phyloP scores from a whole-genome alignment of 2,329 filamentous ascomycete genomes.

The Neopestalotiopsis clavispora region DNA sequence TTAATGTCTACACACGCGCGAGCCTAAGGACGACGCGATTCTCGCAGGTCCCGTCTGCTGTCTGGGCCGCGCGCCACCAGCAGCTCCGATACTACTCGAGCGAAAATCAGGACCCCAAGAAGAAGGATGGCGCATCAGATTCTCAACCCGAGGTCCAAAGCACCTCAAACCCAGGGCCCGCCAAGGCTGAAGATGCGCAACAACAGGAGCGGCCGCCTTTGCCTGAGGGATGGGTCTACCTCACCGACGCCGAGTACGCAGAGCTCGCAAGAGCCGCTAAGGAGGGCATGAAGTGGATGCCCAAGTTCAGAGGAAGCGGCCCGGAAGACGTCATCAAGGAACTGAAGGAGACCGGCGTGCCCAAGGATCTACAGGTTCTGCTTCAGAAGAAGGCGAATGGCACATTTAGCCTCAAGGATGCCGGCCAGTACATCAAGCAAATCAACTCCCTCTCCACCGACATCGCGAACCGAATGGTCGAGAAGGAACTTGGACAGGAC shows the following conservation, averaged over 20 bases:
- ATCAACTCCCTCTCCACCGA: conserved; percentile 23
- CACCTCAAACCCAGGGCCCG: conserved; percentile 34
- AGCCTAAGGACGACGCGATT: conserved; percentile 29
- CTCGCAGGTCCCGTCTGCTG: conserved; percentile 29
- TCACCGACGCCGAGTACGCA: conserved; percentile 27
- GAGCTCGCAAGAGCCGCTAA: conserved; percentile 7
- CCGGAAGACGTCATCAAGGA: conserved; percentile 16
- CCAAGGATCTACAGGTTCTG: conserved; percentile 23
- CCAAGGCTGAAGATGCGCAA: conserved; percentile 25
- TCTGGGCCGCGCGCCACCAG: conserved; percentile 27
- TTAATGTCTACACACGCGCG: conserved; percentile 29
- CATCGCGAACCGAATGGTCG: conserved; percentile 21
- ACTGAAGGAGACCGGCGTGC: conserved; percentile 26
- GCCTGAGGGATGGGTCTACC: conserved; percentile 35
- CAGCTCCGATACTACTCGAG: conserved; percentile 31
- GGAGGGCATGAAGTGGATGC: conserved; percentile 2
- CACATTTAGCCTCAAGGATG: conserved; percentile 18
- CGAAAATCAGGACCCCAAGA: conserved; percentile 26
- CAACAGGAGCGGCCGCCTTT: conserved; percentile 24
- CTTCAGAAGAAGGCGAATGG: conserved; percentile 21
- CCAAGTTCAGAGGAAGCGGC: conserved; percentile 14
- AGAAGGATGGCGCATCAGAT: conserved; percentile 17
- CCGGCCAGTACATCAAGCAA: conserved; percentile 23
- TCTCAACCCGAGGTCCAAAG: conserved; percentile 30
- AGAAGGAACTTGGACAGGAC: not conserved